Base-by-base conservation (phyloP, 306 rosid genomes). In the Quercus cerris region DNA sequence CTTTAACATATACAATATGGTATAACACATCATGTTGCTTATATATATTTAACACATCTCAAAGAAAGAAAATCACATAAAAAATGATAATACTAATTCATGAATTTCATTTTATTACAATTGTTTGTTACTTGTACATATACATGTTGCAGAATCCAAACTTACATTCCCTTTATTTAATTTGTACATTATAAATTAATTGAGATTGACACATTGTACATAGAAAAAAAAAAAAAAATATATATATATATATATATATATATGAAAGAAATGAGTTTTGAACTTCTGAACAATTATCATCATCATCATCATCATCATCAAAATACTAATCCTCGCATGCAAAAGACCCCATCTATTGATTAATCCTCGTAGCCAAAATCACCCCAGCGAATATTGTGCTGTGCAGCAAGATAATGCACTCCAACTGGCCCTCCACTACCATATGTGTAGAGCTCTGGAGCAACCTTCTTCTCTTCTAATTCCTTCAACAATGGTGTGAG, bases 371-470 rank as follows among this genome's bases (percentile, higher is more conserved):
- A 82, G 2, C 90, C 82, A 23, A 91, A 85, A 82, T 95, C 98
- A 56, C 98, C 97, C 99, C 96, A 93, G 80, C 97, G 86, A 73
- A 95, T 97, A 55, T 90, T 90, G 83, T 95, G 84, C 87, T 81
- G 88, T 49, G 99, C 97, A 52, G 99, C 97, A 77, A 95, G 97
- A 84, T 95, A 93, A 82, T 95, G 98, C 19, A 95, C 93, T 77
- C 99, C 99, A 49, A 93, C 89, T 0, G 99, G 99, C 59, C 99
- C 99, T 81, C 98, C 81, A 72, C 99, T 95, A 41, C 99, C 99
- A 59, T 90, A 85, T 44, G 99, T 93, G 81, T 95, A 95, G 58
- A 95, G 98, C 87, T 95, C 98, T 5, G 99, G 99, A 69, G 85
- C 91, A 80, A 95, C 86, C 92, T 84, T 93, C 80, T 88, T 93